Evolutionary conservation across 2,329 filamentous ascomycete species (phyloP), one percentile per base, ranked within the genome.

Genomic region (Aspergillus costaricaensis): DNA sequence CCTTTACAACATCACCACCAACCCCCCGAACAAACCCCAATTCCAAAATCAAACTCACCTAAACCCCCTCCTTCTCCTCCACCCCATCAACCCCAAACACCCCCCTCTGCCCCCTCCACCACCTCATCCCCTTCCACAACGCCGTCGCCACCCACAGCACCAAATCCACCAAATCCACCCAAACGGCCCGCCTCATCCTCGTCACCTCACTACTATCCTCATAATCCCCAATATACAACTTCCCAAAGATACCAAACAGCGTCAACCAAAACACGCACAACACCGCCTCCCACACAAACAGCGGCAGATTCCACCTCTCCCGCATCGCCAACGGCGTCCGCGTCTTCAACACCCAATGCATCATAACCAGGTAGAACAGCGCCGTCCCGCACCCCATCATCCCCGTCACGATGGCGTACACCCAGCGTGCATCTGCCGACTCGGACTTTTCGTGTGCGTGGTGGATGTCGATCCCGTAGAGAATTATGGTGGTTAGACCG

Each of bases 141-240:
- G 85, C 83, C 3, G 86, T 87, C 50, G 88, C 75, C 53, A 92
- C 77, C 92, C 92, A 96, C 54, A 96, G 81, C 14, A 91, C 72
- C 74, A 91, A 84, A 73, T 89, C 91, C 50, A 85, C 80, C 54
- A 96, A 76, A 74, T 94, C 90, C 49, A 96, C 82, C 90, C 91
- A 96, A 15, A 95, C 91, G 5, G 91, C 91, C 71, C 88, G 87
- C 79, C 92, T 92, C 92, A 96, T 96, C 59, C 91, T 84, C 66
- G 81, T 79, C 59, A 94, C 83, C 53, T 66, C 54, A 17, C 44
- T 58, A 25, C 57, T 55, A n/a, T 47, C 53, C 44, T 58, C 52
- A 51, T 64, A 59, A 30, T 62, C 58, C 25, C 85, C 76, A 72
- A 96, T 90, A 80, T 89, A 96, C 82, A 94, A 86, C 68, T 84